A percentile compares a stretch with the other conserved stretches of the same genome.
phyloP scores from a whole-genome alignment of 306 rosid genomes.

The Neltuma alba region DNA sequence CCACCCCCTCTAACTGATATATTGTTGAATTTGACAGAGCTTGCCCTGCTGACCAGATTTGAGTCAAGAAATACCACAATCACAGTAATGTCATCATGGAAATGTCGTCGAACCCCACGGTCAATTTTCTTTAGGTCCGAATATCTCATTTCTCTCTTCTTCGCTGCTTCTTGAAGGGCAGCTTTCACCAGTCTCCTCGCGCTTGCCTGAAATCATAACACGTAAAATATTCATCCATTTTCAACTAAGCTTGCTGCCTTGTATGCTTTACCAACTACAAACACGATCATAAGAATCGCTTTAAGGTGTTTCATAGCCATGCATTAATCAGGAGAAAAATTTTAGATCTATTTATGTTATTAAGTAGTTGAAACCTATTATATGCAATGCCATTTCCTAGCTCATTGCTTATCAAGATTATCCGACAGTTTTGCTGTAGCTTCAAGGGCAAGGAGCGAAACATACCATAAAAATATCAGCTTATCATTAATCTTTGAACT shows the following conservation, averaged over 20 bases:
- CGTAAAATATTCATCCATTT: slow-evolving; percentile 9
- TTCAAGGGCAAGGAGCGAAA: neutral
- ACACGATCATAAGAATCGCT: neutral
- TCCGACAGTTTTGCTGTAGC: neutral
- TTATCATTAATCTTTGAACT: neutral
- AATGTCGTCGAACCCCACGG: slow-evolving; percentile 96
- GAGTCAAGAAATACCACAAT: slow-evolving; percentile 83
- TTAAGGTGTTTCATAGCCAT: neutral
- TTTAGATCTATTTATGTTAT: neutral
- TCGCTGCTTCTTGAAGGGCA: slow-evolving; percentile 77
- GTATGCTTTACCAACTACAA: neutral
- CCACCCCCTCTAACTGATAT: slow-evolving; percentile 92
- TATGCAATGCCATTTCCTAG: neutral
- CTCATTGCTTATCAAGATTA: neutral
- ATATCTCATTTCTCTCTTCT: slow-evolving; percentile 99
- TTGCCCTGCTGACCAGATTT: slow-evolving; percentile 72
- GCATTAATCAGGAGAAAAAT: neutral
- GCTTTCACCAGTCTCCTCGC: slow-evolving; percentile 87
- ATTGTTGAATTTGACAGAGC: slow-evolving; percentile 61
- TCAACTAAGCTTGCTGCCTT: neutral
- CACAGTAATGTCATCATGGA: slow-evolving; percentile 98
- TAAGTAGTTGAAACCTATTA: neutral
- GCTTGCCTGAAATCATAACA: slow-evolving; percentile 76
- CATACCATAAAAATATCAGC: neutral
- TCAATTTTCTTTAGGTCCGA: slow-evolving; percentile 96